phyloP scores from a whole-genome alignment of 2,329 filamentous ascomycete genomes.

The Gaeumannomyces tritici region DNA sequence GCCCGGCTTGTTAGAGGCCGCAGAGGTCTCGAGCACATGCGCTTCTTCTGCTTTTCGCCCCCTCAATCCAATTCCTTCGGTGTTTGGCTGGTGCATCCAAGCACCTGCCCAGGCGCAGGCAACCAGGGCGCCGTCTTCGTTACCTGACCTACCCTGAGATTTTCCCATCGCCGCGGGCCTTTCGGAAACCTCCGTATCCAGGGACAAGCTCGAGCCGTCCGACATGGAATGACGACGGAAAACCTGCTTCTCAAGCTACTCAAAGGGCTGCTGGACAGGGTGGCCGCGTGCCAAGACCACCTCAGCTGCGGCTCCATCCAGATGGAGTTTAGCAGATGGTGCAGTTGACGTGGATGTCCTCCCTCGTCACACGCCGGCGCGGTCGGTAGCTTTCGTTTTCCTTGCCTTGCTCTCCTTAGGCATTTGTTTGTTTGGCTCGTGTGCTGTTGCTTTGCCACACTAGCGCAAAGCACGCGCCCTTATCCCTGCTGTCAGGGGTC shows the following conservation, averaged over 20 bases:
- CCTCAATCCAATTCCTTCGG: neutral
- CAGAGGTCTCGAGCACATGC: neutral
- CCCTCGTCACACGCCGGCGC: neutral
- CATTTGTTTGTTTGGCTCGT: neutral
- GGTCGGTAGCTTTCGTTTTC: too few relatives aligned
- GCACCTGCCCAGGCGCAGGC: neutral
- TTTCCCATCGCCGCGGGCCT: neutral
- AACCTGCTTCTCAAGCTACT: neutral
- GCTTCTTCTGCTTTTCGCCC: neutral
- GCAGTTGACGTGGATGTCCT: neutral
- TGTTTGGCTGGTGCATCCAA: neutral
- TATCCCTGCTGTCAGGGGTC: neutral
- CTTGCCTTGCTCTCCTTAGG: too few relatives aligned
- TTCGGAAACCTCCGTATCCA: neutral
- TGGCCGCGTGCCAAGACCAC: neutral
- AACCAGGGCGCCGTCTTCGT: neutral
- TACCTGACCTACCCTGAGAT: neutral
- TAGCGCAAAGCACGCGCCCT: neutral
- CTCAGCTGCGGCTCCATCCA: neutral
- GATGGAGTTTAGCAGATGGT: neutral
- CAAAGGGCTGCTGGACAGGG: neutral
- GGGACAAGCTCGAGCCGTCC: neutral
- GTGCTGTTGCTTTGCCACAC: neutral
- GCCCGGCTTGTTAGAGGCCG: neutral
- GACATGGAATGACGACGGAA: neutral